Evolutionary conservation across 1,284 basidiomycete genomes (phyloP).

Genomic region (Cutaneotrichosporon arboriforme): DNA sequence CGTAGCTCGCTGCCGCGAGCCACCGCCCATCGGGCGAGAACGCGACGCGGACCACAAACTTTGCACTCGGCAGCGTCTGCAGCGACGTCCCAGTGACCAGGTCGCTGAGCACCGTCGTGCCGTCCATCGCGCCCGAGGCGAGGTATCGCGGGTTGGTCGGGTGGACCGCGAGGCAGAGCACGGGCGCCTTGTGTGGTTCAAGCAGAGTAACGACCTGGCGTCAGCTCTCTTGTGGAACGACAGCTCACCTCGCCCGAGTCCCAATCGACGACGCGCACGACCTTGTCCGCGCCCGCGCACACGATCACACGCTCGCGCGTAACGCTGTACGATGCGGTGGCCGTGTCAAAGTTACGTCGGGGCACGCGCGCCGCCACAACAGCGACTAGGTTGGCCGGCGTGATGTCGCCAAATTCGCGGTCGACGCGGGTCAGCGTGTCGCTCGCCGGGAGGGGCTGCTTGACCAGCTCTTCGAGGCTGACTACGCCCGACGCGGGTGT

Average conservation of each 20-base stretch:
- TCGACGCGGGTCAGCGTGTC: conserved; percentile 20
- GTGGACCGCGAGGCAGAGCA: conserved; percentile 42
- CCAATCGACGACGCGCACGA: conserved; percentile 65
- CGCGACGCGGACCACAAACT: conserved; percentile 44
- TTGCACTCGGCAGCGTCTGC: conserved; percentile 40
- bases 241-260: conserved; percentile 61
- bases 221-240: neutral
- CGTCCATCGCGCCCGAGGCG: conserved; percentile 46
- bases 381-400: conserved; percentile 38
- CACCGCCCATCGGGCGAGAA: conserved; percentile 40
- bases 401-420: conserved; percentile 29
- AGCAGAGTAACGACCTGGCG: conserved; percentile 35
- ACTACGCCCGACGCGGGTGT: conserved; percentile 9
- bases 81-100: conserved; percentile 33
- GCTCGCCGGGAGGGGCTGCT: conserved; percentile 14
- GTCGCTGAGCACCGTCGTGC: conserved; percentile 39
- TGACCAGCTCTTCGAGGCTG: conserved; percentile 16
- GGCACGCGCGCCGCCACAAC: conserved; percentile 28
- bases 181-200: conserved; percentile 42
- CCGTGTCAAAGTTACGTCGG: conserved; percentile 37
- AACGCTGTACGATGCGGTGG: conserved; percentile 34
- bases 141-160: conserved; percentile 42
- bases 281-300: conserved; percentile 77
- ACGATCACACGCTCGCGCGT: conserved; percentile 52
- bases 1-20: conserved; percentile 46